Evolutionary conservation across 2,329 filamentous ascomycete genomes (phyloP), one percentile per base, ranked within the genome.

Genomic region (Penicillium sp.): DNA sequence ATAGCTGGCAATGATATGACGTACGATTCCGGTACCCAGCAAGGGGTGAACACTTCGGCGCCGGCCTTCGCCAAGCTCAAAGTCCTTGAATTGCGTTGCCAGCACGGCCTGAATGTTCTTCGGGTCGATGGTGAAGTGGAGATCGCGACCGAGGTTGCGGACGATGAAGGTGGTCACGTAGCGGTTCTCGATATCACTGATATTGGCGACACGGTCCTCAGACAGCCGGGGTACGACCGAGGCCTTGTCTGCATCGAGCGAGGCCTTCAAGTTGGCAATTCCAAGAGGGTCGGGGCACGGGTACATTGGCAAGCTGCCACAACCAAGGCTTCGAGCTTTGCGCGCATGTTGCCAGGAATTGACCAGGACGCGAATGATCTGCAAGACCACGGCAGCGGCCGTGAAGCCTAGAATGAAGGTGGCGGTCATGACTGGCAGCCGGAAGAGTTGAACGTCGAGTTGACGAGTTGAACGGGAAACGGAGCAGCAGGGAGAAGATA

Each of bases 91-190:
- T 66, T 96, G 89, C 1, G 87, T 89, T 0, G 91, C 89, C 10
- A 96, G 77, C 18, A 96, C 79, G 17, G 91, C 89, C 71, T 96
- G 94, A 72, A 96, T 85, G 67, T 95, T 96, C 49, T 67, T 68
- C 3, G 72, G 72, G 13, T 75, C 73, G 18, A 60, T 56, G 7
- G 71, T 74, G 27, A 65, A 61, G 33, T 66, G 37, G 9, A 54
- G 47, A 8, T 68, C 56, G 13, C 54, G 56, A 18, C 61, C 64
- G 18, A 66, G 49, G 29, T 63, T 63, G 27, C 59, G 57, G 13
- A 66, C 23, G 6, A 55, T 34, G 34, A 60, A 68, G 9, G 66
- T 69, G 2, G 58, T 52, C 21, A 69, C 62, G 30, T 54, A 49
- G 26, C 67, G 64, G 27, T 56, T 51, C 44, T 68, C 62, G 9